Conservation (phyloP, 495 filamentous ascomycete genomes). For the Lasiosphaeris hirsuta region DNA sequence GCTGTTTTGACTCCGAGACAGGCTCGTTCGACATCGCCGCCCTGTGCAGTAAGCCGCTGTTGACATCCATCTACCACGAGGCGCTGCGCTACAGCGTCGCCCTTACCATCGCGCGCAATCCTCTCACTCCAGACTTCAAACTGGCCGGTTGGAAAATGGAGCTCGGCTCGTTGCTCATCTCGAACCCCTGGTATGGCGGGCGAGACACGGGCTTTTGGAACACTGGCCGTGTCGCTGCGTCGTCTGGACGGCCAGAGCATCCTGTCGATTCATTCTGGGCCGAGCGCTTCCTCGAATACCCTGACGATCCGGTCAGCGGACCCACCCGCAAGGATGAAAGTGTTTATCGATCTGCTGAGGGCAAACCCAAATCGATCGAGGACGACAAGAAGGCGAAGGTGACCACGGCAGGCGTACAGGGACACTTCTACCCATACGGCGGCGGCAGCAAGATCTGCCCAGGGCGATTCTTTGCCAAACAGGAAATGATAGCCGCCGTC, state of each 20-base stretch:
- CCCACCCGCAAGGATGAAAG: conserved; percentile 21
- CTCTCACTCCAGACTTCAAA: conserved; percentile 14
- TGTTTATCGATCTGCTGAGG: background rate
- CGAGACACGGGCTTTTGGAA: conserved; percentile 29
- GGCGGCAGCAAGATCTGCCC: conserved; percentile 42
- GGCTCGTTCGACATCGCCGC: conserved; percentile 8
- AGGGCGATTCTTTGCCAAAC: conserved; percentile 41
- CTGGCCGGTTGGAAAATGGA: conserved; percentile 23
- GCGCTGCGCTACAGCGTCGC: conserved; percentile 21
- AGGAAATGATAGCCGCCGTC: conserved; percentile 36
- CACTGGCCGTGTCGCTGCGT: conserved; percentile 12
- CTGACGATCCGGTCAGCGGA: conserved; percentile 32
- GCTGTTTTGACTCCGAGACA: conserved; percentile 5
- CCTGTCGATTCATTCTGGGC: conserved; percentile 38
- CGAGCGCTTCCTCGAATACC: conserved; percentile 38
- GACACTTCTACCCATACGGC: conserved; percentile 37
- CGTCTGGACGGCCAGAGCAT: conserved; percentile 13
- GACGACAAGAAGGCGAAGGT: conserved; percentile 20
- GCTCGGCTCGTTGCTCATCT: conserved; percentile 18
- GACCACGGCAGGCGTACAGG: conserved; percentile 17
- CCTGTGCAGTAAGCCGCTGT: conserved; percentile 21
- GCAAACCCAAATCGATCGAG: conserved; percentile 7
- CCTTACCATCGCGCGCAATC: conserved; percentile 17
- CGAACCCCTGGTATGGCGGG: conserved; percentile 20
- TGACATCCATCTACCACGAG: conserved; percentile 24